These are phyloP conservation scores for Aureobasidium sp. DNA, from an alignment of 2,329 filamentous ascomycete species.

Conservation along the genomic window DNA sequence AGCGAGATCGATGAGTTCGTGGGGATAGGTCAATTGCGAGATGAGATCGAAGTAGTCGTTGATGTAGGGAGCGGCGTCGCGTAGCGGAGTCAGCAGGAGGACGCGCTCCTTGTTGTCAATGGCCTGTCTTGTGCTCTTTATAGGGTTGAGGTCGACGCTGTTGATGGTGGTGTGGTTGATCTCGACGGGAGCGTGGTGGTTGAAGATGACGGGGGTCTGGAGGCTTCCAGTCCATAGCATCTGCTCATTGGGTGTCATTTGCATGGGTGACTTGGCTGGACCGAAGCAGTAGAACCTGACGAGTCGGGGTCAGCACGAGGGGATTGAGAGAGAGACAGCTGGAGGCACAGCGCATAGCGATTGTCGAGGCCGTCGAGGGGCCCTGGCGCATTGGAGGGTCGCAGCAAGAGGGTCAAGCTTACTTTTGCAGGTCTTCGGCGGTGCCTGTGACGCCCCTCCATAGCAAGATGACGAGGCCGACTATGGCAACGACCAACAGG, in stretches of 20 bases:
- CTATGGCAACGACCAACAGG: conserved; percentile 63
- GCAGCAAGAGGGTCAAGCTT: conserved; percentile 27
- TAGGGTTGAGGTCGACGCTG: conserved; percentile 74
- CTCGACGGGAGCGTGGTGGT: conserved; percentile 82
- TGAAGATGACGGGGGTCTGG: conserved; percentile 91
- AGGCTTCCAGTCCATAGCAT: conserved; percentile 82
- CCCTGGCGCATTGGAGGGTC: not conserved
- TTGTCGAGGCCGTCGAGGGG: not conserved
- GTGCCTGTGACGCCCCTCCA: conserved; percentile 80
- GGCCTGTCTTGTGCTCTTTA: conserved; percentile 74
- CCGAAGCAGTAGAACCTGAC: conserved; percentile 94
- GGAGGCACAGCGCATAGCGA: not conserved
- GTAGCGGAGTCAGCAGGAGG: conserved; percentile 85
- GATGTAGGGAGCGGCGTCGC: conserved; percentile 77
- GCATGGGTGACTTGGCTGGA: conserved; percentile 88
- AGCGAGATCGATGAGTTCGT: conserved; percentile 87
- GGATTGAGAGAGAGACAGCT: not conserved
- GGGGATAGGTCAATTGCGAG: conserved; percentile 83
- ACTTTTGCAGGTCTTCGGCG: conserved; percentile 88
- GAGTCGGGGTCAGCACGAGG: conserved; percentile 10
- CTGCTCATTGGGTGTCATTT: conserved; percentile 88
- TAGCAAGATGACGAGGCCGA: conserved; percentile 68
- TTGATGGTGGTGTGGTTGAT: conserved; percentile 75
- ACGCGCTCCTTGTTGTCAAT: conserved; percentile 75
- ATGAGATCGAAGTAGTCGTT: conserved; percentile 91